Evolutionary conservation across 768 basidiomycete genomes (phyloP), one percentile per base, ranked within the genome.

Genomic region (Rhodotorula toruloides): DNA sequence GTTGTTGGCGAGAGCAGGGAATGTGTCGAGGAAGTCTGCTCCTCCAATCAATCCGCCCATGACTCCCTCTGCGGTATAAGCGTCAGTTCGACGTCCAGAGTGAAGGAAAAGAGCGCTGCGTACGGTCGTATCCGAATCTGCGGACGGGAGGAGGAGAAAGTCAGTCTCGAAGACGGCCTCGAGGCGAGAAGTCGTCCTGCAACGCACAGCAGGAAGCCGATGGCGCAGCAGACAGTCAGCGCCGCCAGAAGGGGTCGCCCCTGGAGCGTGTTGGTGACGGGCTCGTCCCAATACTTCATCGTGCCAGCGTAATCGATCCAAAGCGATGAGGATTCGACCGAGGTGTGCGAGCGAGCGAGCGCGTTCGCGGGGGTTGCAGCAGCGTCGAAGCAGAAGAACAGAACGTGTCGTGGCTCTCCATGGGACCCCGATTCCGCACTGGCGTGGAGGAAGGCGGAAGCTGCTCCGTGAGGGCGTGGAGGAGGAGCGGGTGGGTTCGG

Each of bases 231-330:
- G 11, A 57, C 19, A 2, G 56, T 46, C 4, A 57, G 44, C 3
- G 13, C 21, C 4, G 25, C 14, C 12, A 57, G 56, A 2, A 57
- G 34, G 7, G 43, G 31, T 2, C 6, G 34, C 11, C 56, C 56
- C 25, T 46, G 19, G 25, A 57, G 25, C 13, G 43, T 14, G 32
- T 46, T 32, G 10, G 22, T 21, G 29, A 57, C 17, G 7, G 56
- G 56, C 8, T 14, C 31, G 44, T 57, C 56, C 56, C 56, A 57
- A n/a, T 57, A 57, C 8, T n/a, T n/a, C n/a, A n/a, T n/a, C n/a
- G n/a, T n/a, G n/a, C n/a, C n/a, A n/a, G n/a, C n/a, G n/a, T n/a
- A n/a, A n/a, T n/a, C n/a, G n/a, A n/a, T n/a, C n/a, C n/a, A n/a
- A n/a, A n/a, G n/a, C n/a, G n/a, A n/a, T n/a, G n/a, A n/a, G n/a